Conservation (phyloP, 1,139 yeast genomes). For the Zygoascus sp. region DNA sequence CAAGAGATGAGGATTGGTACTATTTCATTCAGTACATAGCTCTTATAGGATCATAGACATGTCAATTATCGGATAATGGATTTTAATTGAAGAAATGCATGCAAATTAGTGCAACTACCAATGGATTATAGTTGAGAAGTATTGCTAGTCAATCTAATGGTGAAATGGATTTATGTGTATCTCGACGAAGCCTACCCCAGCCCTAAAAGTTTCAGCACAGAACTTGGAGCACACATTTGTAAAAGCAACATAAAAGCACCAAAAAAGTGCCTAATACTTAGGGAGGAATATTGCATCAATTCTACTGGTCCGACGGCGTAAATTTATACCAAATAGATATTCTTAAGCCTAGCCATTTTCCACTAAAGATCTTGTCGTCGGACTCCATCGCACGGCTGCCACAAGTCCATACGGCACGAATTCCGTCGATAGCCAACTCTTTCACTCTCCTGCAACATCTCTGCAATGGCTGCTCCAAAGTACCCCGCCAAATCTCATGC, state of each 20-base stretch:
- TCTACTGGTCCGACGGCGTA: too few relatives aligned
- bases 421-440: not conserved
- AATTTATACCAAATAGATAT: too few relatives aligned
- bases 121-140: not conserved
- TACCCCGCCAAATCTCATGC: constrained; percentile 61
- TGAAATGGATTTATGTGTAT: not conserved
- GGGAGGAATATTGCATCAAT: too few relatives aligned
- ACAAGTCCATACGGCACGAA: not conserved
- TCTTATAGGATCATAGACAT: constrained; percentile 4
- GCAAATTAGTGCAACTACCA: not conserved
- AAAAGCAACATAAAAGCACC: too few relatives aligned
- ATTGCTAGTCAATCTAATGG: not conserved
- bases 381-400: constrained; percentile 3
- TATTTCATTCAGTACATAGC: constrained; percentile 1
- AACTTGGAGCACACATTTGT: too few relatives aligned
- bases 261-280: too few relatives aligned
- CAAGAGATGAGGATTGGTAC: not conserved
- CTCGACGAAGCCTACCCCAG: too few relatives aligned
- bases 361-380: not conserved
- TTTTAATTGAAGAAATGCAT: not conserved
- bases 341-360: too few relatives aligned
- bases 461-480: constrained; percentile 27
- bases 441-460: not conserved
- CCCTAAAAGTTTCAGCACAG: too few relatives aligned
- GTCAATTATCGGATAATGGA: constrained; percentile 1